Conservation (phyloP, 2,329 filamentous ascomycete species). For the Colletotrichum liriopes region DNA sequence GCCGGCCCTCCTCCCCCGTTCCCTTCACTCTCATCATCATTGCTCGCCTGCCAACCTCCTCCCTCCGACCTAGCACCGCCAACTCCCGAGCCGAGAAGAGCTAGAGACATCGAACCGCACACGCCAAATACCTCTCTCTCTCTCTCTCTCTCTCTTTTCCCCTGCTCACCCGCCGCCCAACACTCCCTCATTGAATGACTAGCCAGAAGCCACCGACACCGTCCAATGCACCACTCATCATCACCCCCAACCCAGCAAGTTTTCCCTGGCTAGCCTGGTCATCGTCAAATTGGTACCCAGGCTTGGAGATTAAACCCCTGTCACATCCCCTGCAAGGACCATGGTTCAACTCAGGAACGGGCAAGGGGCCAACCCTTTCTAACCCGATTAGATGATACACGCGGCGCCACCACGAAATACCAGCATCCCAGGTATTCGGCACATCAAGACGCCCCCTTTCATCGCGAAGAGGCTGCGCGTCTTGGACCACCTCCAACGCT, state of each 20-base stretch:
- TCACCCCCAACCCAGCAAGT: slow-evolving; percentile 7
- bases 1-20: neutral
- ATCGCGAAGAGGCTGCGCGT: slow-evolving; percentile 24
- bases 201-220: slow-evolving; percentile 20
- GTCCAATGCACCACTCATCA: slow-evolving; percentile 26
- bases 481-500: slow-evolving; percentile 12
- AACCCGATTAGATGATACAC: slow-evolving; percentile 3
- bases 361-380: slow-evolving; percentile 17
- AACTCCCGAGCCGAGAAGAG: neutral
- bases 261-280: slow-evolving; percentile 36
- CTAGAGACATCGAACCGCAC: neutral
- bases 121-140: slow-evolving; percentile 4
- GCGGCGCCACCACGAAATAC: slow-evolving; percentile 18
- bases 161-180: neutral
- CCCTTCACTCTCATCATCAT: neutral
- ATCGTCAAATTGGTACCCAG: slow-evolving; percentile 39
- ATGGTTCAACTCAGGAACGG: slow-evolving; percentile 27
- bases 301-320: slow-evolving; percentile 37
- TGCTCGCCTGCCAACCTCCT: neutral
- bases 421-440: slow-evolving; percentile 34
- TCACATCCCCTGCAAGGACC: slow-evolving; percentile 31
- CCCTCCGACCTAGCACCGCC: neutral
- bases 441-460: slow-evolving; percentile 21
- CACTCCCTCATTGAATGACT: slow-evolving; percentile 6
- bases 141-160: slow-evolving; percentile 12